Percentiles rank a stretch among this genome's conserved stretches.
Evolutionary conservation across 495 filamentous ascomycete genomes (phyloP).

Genomic region (Lophiotrema nucula): DNA sequence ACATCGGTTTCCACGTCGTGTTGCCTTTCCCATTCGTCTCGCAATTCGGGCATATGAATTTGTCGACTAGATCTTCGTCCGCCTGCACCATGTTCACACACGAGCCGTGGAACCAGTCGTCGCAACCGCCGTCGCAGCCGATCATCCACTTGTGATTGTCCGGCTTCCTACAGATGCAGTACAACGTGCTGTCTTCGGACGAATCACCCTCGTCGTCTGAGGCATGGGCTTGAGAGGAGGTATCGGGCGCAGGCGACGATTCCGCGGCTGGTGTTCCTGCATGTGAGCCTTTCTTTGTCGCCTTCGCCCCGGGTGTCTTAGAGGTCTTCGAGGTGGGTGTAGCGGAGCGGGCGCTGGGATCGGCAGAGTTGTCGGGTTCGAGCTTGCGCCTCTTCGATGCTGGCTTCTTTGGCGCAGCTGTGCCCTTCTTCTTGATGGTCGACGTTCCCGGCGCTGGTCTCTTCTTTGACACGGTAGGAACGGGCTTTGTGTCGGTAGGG

Average conservation of each 20-base stretch:
- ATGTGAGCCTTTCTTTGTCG: constrained; percentile 43
- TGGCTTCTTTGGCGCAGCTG: constrained; percentile 48
- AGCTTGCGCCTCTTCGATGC: constrained; percentile 59
- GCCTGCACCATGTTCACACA: constrained; percentile 63
- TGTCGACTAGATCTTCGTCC: constrained; percentile 65
- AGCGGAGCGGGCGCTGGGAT: constrained; percentile 42
- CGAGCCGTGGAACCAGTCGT: constrained; percentile 73
- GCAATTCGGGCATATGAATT: constrained; percentile 69
- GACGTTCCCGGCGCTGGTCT: constrained; percentile 35
- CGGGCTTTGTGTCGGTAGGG: constrained; percentile 31
- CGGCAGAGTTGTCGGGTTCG: constrained; percentile 45
- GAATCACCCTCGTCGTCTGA: constrained; percentile 36
- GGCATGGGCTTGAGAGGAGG: constrained; percentile 41
- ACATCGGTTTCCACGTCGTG: constrained; percentile 72
- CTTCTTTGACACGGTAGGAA: constrained; percentile 35
- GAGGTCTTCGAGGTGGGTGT: constrained; percentile 50
- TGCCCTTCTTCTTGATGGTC: constrained; percentile 34
- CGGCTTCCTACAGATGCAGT: constrained; percentile 68
- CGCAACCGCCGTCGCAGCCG: constrained; percentile 67
- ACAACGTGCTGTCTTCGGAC: constrained; percentile 47
- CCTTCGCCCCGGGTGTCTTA: constrained; percentile 47
- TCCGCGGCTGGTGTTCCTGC: constrained; percentile 44
- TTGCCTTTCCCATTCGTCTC: constrained; percentile 49
- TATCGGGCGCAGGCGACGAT: constrained; percentile 41
- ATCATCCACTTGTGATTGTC: constrained; percentile 80